phyloP scores from a whole-genome alignment of 495 filamentous ascomycete genomes.

The Trichoderma orchidacearum region DNA sequence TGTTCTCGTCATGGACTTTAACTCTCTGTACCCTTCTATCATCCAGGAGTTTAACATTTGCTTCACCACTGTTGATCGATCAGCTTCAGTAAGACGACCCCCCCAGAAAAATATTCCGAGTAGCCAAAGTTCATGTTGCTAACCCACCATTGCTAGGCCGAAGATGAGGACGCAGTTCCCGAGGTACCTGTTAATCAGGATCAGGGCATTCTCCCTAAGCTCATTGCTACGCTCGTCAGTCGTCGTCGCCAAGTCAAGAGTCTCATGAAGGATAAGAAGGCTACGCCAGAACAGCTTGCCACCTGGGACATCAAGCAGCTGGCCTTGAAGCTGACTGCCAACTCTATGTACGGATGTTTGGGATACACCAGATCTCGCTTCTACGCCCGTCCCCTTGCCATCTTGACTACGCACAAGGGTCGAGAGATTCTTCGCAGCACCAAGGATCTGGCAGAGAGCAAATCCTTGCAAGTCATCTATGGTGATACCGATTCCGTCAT shows the following conservation, averaged over 20 bases:
- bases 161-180: slow-evolving; percentile 73
- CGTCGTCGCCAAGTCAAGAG: slow-evolving; percentile 84
- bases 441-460: slow-evolving; percentile 85
- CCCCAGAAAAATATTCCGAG: background rate
- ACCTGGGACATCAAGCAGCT: slow-evolving; percentile 98
- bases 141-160: slow-evolving; percentile 33
- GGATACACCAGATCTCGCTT: slow-evolving; percentile 93
- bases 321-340: slow-evolving; percentile 91
- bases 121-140: slow-evolving; percentile 1
- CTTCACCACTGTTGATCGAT: slow-evolving; percentile 87
- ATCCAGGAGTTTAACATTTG: slow-evolving; percentile 99
- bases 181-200: slow-evolving; percentile 50
- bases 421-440: slow-evolving; percentile 94
- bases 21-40: slow-evolving; percentile 95
- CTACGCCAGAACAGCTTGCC: slow-evolving; percentile 72
- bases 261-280: slow-evolving; percentile 86
- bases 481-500: slow-evolving; percentile 99
- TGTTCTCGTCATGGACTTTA: slow-evolving; percentile 98
- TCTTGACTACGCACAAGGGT: slow-evolving; percentile 93
- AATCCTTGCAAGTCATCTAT: slow-evolving; percentile 83
- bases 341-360: slow-evolving; percentile 98
- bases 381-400: slow-evolving; percentile 86
- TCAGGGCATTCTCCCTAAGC: slow-evolving; percentile 71
- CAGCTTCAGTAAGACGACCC: slow-evolving; percentile 35
- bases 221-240: slow-evolving; percentile 81